A percentile compares a stretch with the other conserved stretches of the same genome.
Evolutionary conservation across 495 filamentous ascomycete genomes (phyloP).

Genomic region (Xylaria bambusicola): DNA sequence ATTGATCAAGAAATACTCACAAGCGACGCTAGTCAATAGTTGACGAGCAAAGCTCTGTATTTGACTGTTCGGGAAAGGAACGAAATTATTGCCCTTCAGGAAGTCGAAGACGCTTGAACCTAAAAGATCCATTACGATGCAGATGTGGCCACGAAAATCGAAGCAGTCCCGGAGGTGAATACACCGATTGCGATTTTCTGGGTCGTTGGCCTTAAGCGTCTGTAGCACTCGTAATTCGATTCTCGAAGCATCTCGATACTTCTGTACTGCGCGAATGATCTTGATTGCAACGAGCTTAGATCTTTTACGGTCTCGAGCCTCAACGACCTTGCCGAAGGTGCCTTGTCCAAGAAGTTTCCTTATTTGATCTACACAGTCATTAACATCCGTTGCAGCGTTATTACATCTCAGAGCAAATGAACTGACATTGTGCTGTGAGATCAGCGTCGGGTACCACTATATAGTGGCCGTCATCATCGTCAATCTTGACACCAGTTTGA

Average conservation of each 20-base stretch:
- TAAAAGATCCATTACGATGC: conserved; percentile 95
- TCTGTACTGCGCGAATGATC: conserved; percentile 96
- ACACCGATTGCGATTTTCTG: conserved; percentile 90
- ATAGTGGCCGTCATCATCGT: conserved; percentile 97
- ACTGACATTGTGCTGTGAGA: conserved; percentile 88
- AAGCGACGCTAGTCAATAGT: conserved; percentile 96
- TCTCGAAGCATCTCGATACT: conserved; percentile 94
- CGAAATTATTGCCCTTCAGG: conserved; percentile 89
- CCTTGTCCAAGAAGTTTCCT: conserved; percentile 88
- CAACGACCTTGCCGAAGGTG: conserved; percentile 97
- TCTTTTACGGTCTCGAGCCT: conserved; percentile 76
- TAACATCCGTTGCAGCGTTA: conserved; percentile 24
- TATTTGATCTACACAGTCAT: conserved; percentile 70
- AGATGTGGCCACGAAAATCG: conserved; percentile 96
- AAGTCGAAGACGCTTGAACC: conserved; percentile 99
- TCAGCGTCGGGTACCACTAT: conserved; percentile 81
- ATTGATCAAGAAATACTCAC: conserved; percentile 56
- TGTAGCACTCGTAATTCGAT: conserved; percentile 93
- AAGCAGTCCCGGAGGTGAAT: conserved; percentile 98
- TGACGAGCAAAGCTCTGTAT: conserved; percentile 97
- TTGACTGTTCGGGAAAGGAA: conserved; percentile 98
- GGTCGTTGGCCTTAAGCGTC: conserved; percentile 87
- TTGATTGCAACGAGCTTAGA: conserved; percentile 88
- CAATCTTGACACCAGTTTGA: conserved; percentile 62
- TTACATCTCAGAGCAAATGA: background rate